Evolutionary conservation across 805 yeast genomes (phyloP), one percentile per base, ranked within the genome.

Genomic region (Sungouiella thailandica): DNA sequence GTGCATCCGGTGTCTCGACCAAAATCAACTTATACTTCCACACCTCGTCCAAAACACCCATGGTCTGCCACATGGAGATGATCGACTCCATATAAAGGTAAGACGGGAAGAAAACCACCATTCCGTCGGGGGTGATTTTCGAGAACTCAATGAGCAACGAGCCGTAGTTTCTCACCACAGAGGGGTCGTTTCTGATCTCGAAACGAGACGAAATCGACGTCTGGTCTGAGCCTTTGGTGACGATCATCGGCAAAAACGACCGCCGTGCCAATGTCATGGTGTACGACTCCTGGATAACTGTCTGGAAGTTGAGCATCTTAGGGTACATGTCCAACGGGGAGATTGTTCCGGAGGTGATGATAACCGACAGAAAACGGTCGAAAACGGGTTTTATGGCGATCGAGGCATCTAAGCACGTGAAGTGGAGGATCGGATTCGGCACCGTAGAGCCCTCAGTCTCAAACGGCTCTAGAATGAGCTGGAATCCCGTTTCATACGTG

Each of bases 291-390:
- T 89, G 96, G 23, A 93, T 72, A 3, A 89, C 95, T 0, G 97
- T 89, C 33, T 85, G 88, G 59, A 93, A 90, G 53, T 88, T 84
- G 41, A 90, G 66, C 97, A 90, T 90, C 49, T 86, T 81, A 5
- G 98, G 99, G 56, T 93, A 93, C 99, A 93, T 93, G 52, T 93
- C 97, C 56, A 93, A 74, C 1, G 99, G 99, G 0, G 97, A 90
- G 30, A 93, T 93, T 11, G 99, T 93, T 46, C 99, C 99, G 1
- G 96, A 86, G 0, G 99, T 93, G 40, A 93, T 93, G 41, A 93
- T 82, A 8, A 93, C 95, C 0, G 96, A 83, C 6, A 86, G 80
- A 52, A 90, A 93, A 39, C 89, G 72, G 32, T 93, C 98, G 65
- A 93, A 90, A 0, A 93, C 88, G 0, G 99, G 98, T 53, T 88